Conservation (phyloP, 305 asterid genomes). For the Petunia hybrid region DNA sequence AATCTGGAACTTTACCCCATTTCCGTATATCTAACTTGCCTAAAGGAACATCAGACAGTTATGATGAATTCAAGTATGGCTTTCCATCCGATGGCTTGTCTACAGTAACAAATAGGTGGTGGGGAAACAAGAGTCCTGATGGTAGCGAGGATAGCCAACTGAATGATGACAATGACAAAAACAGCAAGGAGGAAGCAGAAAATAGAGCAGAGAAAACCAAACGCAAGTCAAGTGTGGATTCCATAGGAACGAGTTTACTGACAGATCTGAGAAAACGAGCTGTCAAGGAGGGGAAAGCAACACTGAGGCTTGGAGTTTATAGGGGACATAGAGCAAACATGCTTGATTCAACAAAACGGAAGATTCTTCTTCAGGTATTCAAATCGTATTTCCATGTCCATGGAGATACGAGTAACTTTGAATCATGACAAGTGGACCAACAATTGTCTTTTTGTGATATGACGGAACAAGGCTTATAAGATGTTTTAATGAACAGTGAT, state of each 20-base stretch:
- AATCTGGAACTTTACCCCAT: constrained; percentile 38
- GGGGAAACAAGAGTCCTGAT: constrained; percentile 54
- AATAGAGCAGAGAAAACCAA: constrained; percentile 32
- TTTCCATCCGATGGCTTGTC: constrained; percentile 79
- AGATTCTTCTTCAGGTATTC: constrained; percentile 63
- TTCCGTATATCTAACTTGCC: constrained; percentile 40
- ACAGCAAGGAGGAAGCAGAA: constrained; percentile 31
- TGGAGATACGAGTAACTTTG: constrained; percentile 41
- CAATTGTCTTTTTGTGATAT: not conserved
- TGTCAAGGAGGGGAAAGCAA: constrained; percentile 58
- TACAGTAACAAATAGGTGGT: constrained; percentile 64
- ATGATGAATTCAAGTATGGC: constrained; percentile 79
- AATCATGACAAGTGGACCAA: constrained; percentile 34
- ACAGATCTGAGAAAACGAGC: constrained; percentile 63
- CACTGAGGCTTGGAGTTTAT: constrained; percentile 60
- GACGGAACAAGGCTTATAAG: not conserved
- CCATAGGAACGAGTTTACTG: constrained; percentile 45
- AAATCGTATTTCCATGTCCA: constrained; percentile 54
- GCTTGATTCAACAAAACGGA: constrained; percentile 49
- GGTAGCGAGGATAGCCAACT: constrained; percentile 31
- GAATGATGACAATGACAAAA: constrained; percentile 26
- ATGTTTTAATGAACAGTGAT: constrained; percentile 1
- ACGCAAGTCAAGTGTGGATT: constrained; percentile 33
- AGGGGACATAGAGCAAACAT: constrained; percentile 42
- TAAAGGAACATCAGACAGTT: constrained; percentile 41